Evolutionary conservation across 176 grass and related monocot genomes (phyloP), one percentile per base, ranked within the genome.

Genomic region (Zoysia japonica): DNA sequence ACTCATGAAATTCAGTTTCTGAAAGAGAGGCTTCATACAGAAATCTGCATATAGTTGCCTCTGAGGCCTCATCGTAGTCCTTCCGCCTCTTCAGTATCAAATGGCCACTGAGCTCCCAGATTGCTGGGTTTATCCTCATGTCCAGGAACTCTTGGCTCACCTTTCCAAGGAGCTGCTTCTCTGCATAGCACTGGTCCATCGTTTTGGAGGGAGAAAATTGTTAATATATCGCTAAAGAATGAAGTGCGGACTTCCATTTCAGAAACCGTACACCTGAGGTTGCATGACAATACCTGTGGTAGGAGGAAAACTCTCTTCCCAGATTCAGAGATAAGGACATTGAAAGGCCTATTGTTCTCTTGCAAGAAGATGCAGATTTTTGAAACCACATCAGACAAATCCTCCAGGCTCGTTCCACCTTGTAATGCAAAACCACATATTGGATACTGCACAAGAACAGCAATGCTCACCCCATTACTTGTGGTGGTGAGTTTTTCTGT

Each of bases 71-170:
- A 0, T 93, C 84, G 3, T 94, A 98, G 54, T 91, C 88, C 71
- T 89, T 89, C 74, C 78, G 93, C 63, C 76, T 82, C 87, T 98
- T 94, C 73, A 92, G 75, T 17, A 98, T 90, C 70, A 98, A 42
- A 81, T 98, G 96, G 16, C 96, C 92, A 76, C 95, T 89, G 38
- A 94, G 85, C 75, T 98, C 95, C 92, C 96, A 94, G 3, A 87
- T 82, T 17, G 90, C 96, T 12, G 96, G 96, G 47, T 90, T 98
- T 45, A 94, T 93, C 80, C 81, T 83, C 77, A 81, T 93, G 61
- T 98, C 86, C 0, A 98, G 82, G 44, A 93, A 78, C n/a, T 94
- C 88, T 70, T 89, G 81, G 78, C 81, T 87, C 6, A 86, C 88
- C 73, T 91, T 80, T 19, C 92, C 86, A 0, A 82, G 54, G 15